phyloP scores from a whole-genome alignment of 768 basidiomycete genomes.

The Termitomyces sp. region DNA sequence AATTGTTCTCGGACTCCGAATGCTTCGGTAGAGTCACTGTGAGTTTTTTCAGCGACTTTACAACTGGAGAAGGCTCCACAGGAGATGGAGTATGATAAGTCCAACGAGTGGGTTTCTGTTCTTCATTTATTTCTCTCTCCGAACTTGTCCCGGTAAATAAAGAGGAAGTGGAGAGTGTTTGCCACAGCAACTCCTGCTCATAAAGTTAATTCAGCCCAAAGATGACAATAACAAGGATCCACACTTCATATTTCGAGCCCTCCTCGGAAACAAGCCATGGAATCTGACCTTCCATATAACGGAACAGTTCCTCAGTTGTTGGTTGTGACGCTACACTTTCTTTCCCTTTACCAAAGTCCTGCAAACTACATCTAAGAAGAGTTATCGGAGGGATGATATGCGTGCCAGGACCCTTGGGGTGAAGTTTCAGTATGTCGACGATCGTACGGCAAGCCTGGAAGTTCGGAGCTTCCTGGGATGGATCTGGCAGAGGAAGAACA shows the following conservation, averaged over 20 bases:
- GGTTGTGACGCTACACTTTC: conserved; percentile 30
- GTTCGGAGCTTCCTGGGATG: conserved; percentile 38
- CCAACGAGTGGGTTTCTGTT: conserved; percentile 28
- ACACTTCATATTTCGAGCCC: conserved; percentile 50
- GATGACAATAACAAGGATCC: conserved; percentile 3
- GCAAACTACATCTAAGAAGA: conserved; percentile 58
- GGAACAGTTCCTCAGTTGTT: conserved; percentile 56
- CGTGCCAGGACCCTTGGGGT: conserved; percentile 22
- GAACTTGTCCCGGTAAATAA: conserved; percentile 38
- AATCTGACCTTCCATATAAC: conserved; percentile 48
- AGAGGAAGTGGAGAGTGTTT: conserved; percentile 46
- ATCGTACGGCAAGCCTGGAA: conserved; percentile 43
- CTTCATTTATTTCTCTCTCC: conserved; percentile 15
- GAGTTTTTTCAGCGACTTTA: conserved; percentile 30
- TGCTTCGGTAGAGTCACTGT: conserved; percentile 30
- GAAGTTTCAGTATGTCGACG: conserved; percentile 30
- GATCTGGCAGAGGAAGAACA: conserved; percentile 49
- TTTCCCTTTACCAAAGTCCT: conserved; percentile 37
- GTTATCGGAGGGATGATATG: conserved; percentile 42
- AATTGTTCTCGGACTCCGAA: conserved; percentile 24
- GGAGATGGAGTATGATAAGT: conserved; percentile 28
- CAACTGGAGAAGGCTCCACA: conserved; percentile 28
- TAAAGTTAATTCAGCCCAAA: background rate
- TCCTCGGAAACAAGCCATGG: conserved; percentile 51
- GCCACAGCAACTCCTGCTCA: conserved; percentile 49